Conservation (phyloP, 345 rosid species). For the Eucalyptus brandiana region DNA sequence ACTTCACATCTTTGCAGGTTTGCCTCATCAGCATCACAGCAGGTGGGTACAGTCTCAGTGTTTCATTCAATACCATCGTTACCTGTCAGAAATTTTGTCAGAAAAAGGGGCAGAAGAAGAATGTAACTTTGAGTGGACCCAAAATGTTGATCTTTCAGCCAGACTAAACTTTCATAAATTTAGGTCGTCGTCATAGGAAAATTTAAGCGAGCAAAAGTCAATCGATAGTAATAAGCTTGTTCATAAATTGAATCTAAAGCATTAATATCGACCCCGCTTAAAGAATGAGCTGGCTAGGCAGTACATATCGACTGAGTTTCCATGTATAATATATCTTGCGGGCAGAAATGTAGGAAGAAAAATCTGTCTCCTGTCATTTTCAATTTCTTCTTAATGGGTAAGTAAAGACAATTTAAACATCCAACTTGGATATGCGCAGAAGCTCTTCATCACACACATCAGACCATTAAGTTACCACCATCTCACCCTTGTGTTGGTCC, state of each 20-base stretch:
- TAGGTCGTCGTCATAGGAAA: neutral
- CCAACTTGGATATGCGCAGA: neutral
- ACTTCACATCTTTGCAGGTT: conserved; percentile 21
- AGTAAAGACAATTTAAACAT: neutral
- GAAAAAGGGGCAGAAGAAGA: neutral
- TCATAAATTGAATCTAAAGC: neutral
- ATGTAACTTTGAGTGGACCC: neutral
- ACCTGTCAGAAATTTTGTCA: conserved; percentile 17
- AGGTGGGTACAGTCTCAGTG: conserved; percentile 71
- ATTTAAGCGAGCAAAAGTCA: neutral
- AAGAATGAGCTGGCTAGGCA: neutral
- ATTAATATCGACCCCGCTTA: neutral
- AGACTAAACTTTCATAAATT: neutral
- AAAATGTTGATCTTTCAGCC: neutral
- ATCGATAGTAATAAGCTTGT: neutral
- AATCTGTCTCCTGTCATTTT: neutral
- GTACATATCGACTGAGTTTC: neutral
- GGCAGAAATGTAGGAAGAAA: neutral
- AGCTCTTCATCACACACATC: neutral
- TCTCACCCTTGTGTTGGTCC: neutral
- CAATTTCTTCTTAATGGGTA: neutral
- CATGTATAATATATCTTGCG: neutral
- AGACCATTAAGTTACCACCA: neutral
- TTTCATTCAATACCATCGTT: conserved; percentile 53
- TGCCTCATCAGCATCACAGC: conserved; percentile 36